A percentile compares a stretch with the other conserved stretches of the same genome.
These are phyloP conservation scores for Macadamia tetraphylla DNA, from an alignment of 164 flowering plant genomes.

Conservation along the genomic window DNA sequence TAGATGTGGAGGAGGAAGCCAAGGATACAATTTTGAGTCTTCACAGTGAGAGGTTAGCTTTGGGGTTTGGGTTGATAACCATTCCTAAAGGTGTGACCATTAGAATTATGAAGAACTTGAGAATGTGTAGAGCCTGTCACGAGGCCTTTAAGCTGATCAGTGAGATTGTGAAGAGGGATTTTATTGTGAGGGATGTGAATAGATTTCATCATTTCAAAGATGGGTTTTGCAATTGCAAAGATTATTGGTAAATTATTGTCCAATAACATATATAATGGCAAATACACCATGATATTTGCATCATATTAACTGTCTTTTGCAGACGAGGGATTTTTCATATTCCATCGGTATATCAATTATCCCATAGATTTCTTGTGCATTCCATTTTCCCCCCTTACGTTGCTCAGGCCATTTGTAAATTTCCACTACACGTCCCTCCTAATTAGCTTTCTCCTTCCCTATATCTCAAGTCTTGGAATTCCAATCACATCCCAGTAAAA, in stretches of 20 bases:
- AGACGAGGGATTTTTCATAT: too few species aligned
- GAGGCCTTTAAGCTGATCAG: constrained; percentile 55
- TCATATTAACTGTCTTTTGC: too few species aligned
- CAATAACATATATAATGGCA: not conserved
- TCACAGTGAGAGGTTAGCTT: constrained; percentile 68
- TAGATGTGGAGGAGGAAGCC: constrained; percentile 64
- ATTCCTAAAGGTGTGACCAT: constrained; percentile 46
- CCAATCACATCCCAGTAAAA: too few species aligned
- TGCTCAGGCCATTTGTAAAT: too few species aligned
- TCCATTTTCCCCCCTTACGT: too few species aligned
- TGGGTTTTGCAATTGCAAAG: constrained; percentile 53
- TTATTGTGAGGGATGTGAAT: constrained; percentile 61
- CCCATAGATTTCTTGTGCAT: too few species aligned
- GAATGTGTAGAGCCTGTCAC: constrained; percentile 67
- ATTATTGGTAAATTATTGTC: constrained; percentile 43
- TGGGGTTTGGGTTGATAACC: constrained; percentile 53
- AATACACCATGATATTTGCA: too few species aligned
- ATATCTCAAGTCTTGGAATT: too few species aligned
- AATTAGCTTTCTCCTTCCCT: too few species aligned
- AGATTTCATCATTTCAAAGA: constrained; percentile 62
- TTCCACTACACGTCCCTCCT: too few species aligned
- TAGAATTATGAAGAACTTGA: constrained; percentile 65
- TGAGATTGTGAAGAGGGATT: constrained; percentile 45
- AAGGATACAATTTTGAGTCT: constrained; percentile 41
- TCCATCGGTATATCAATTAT: too few species aligned